Conservation (phyloP, 2,329 filamentous ascomycete species). For the Dothideomycetidae sp. region DNA sequence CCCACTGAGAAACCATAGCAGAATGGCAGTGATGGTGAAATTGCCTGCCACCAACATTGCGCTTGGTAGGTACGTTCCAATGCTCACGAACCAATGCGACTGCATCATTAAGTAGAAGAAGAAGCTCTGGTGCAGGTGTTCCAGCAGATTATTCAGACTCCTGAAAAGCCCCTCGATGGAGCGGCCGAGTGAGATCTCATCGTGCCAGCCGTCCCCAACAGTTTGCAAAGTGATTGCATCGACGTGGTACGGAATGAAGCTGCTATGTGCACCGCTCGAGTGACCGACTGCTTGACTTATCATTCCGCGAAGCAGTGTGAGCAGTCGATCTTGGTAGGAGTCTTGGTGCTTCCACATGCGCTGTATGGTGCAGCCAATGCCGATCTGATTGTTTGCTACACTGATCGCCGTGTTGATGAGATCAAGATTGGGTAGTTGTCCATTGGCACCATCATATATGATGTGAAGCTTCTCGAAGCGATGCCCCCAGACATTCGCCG, state of each 20-base stretch:
- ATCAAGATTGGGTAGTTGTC: constrained; percentile 88
- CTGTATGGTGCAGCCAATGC: constrained; percentile 69
- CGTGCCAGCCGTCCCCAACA: constrained; percentile 84
- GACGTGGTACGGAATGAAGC: constrained; percentile 95
- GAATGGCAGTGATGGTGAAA: constrained; percentile 90
- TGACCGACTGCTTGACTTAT: constrained; percentile 79
- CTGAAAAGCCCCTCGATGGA: constrained; percentile 82
- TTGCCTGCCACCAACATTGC: constrained; percentile 94
- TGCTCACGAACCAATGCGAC: constrained; percentile 85
- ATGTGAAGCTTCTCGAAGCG: constrained; percentile 81
- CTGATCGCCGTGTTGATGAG: constrained; percentile 86
- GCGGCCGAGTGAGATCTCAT: constrained; percentile 89
- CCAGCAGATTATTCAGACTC: constrained; percentile 88
- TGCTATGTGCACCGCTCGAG: constrained; percentile 80
- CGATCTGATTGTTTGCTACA: constrained; percentile 85
- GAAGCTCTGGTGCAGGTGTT: constrained; percentile 96
- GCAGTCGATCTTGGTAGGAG: constrained; percentile 65
- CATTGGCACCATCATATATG: constrained; percentile 89
- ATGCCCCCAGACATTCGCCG: constrained; percentile 51
- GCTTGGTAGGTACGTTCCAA: constrained; percentile 89
- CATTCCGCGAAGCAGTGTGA: constrained; percentile 87
- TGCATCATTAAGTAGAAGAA: constrained; percentile 97
- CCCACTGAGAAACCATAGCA: constrained; percentile 84
- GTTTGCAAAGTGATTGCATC: constrained; percentile 90
- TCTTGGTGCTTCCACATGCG: constrained; percentile 68